Evolutionary conservation across 2,329 filamentous ascomycete species (phyloP), one percentile per base, ranked within the genome.

Genomic region (Polychaeton citri): DNA sequence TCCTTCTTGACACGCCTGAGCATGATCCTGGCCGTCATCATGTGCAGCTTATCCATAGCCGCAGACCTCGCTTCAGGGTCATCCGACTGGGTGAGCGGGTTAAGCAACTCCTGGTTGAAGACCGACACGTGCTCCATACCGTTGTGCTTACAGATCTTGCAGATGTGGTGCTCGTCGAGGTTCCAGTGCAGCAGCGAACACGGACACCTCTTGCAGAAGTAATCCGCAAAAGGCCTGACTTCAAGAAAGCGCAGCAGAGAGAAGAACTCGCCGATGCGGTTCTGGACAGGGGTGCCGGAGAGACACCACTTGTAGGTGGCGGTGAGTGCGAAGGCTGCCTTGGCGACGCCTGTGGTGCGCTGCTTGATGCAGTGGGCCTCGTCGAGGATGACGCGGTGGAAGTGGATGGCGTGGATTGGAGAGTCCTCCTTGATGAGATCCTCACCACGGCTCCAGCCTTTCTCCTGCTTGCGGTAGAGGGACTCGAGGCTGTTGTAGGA

Each of bases 231-330:
- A 0, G 88, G 88, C 6, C 73, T 71, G 21, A 95, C 71, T 55
- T 94, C 81, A 19, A 98, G 71, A 59, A 98, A 98, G 2, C 90
- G 80, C 38, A 98, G 69, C 16, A 96, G 66, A 1, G 88, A 96
- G 61, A 96, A 95, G 58, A 95, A 92, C 57, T 96, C 88, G 51
- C 90, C 88, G 45, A 96, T 96, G 36, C 88, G 81, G 53, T 96
- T 98, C 58, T 98, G 90, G 1, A 98, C 75, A 0, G 90, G 90
- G 1, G 90, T 98, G 6, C 90, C 90, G 12, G 83, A 90, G 40
- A 98, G 68, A 55, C 90, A 98, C 85, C 90, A 96, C 49, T 92
- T 92, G 61, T 90, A 94, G 13, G 72, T 76, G 13, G 81, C 82
- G 41, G 86, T 79, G 30, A 98, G 66, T 1, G 87, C 86, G 55